These are phyloP conservation scores for Chamaenerion angustifolium DNA, from an alignment of 345 rosid species.

Conservation along the genomic window DNA sequence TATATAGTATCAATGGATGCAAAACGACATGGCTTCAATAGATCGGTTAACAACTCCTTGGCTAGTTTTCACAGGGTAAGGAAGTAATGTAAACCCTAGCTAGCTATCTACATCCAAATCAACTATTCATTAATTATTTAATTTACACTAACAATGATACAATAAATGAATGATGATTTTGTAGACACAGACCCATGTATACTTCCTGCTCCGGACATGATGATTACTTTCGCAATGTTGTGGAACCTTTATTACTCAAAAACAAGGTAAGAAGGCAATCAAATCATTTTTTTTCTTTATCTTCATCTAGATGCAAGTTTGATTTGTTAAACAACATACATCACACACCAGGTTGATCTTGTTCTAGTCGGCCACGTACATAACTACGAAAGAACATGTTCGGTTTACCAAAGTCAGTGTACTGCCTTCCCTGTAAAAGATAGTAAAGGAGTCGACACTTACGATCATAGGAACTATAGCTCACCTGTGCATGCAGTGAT, in stretches of 20 bases:
- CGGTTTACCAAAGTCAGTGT: constrained; percentile 25
- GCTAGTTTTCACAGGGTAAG: constrained; percentile 48
- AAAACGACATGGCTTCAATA: constrained; percentile 37
- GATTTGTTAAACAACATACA: too few relatives aligned
- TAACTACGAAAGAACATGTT: constrained; percentile 59
- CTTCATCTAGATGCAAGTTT: too few relatives aligned
- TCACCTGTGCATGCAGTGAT: constrained; percentile 52
- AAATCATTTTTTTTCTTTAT: too few relatives aligned
- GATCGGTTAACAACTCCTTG: constrained; percentile 53
- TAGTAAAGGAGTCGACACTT: constrained; percentile 28
- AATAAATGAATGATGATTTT: neutral
- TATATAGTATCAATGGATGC: constrained; percentile 52
- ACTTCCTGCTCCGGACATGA: constrained; percentile 18
- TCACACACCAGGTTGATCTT: constrained; percentile 30
- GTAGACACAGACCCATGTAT: constrained; percentile 67
- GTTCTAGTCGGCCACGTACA: constrained; percentile 60
- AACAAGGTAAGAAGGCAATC: constrained; percentile 23
- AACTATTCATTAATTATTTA: too few relatives aligned
- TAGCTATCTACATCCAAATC: too few relatives aligned
- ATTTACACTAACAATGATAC: too few relatives aligned
- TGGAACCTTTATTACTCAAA: constrained; percentile 36
- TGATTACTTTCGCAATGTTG: constrained; percentile 4
- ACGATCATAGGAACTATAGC: constrained; percentile 36
- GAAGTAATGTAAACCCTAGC: neutral
- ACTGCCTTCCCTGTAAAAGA: constrained; percentile 38